A percentile compares a stretch with the other conserved stretches of the same genome.
These are phyloP conservation scores for Fusarium robinianum DNA, from an alignment of 2,329 filamentous ascomycete genomes.

Conservation along the genomic window DNA sequence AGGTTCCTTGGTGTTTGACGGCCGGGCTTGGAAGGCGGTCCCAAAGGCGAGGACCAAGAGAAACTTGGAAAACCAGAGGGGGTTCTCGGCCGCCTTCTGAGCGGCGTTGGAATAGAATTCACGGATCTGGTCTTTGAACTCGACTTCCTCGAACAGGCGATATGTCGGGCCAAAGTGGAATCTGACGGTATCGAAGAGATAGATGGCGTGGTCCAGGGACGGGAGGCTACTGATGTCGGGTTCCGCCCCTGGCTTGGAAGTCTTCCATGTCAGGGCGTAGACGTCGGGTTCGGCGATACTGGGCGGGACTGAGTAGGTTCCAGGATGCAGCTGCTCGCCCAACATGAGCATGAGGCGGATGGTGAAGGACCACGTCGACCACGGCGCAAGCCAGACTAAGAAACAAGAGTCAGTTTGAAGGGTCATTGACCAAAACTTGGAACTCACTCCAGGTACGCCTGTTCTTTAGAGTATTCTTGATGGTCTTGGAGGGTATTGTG, in stretches of 20 bases:
- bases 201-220: constrained; percentile 41
- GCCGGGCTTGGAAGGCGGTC: constrained; percentile 33
- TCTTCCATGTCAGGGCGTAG: constrained; percentile 36
- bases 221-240: constrained; percentile 43
- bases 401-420: background rate
- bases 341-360: constrained; percentile 40
- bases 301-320: constrained; percentile 23
- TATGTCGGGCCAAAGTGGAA: constrained; percentile 46
- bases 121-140: constrained; percentile 36
- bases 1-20: constrained; percentile 37
- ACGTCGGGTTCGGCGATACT: constrained; percentile 37
- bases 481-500: constrained; percentile 35
- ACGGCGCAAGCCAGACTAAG: constrained; percentile 39
- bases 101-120: constrained; percentile 31
- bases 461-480: constrained; percentile 39
- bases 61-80: constrained; percentile 56
- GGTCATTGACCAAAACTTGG: background rate
- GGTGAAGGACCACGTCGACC: constrained; percentile 44
- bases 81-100: constrained; percentile 23
- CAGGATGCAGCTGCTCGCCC: constrained; percentile 37
- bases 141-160: constrained; percentile 41
- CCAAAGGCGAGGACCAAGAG: constrained; percentile 52
- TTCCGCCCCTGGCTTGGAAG: constrained; percentile 13
- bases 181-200: constrained; percentile 43
- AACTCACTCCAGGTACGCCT: constrained; percentile 45